Conservation (phyloP, 169 alveolate genomes). For the Plasmodium falciparum region DNA sequence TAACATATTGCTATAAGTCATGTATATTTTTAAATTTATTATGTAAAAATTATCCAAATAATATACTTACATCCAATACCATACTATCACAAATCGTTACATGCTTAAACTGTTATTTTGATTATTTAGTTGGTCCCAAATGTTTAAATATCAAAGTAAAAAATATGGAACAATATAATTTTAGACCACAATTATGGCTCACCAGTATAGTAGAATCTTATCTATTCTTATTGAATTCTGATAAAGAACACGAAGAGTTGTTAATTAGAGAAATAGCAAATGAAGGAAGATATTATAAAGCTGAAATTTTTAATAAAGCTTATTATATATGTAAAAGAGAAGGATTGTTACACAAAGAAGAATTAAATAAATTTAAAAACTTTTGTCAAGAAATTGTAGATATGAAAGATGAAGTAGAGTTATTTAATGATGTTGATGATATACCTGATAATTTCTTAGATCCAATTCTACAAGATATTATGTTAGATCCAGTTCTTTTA, state of each 20-base stretch:
- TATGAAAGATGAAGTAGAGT: constrained; percentile 76
- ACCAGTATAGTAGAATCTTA: constrained; percentile 84
- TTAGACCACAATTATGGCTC: constrained; percentile 89
- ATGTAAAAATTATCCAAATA: constrained; percentile 81
- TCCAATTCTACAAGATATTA: constrained; percentile 92
- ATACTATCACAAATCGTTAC: constrained; percentile 90
- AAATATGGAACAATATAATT: constrained; percentile 89
- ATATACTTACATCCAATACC: constrained; percentile 82
- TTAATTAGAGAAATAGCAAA: constrained; percentile 76
- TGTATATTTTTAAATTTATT: constrained; percentile 83
- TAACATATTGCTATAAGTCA: constrained; percentile 83
- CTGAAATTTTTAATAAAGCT: constrained; percentile 84
- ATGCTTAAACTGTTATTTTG: constrained; percentile 91
- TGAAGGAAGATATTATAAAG: constrained; percentile 88
- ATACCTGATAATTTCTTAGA: constrained; percentile 94
- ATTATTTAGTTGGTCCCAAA: constrained; percentile 91
- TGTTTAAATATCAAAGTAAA: constrained; percentile 91
- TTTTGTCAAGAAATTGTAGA: constrained; percentile 72
- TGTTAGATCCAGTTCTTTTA: constrained; percentile 94
- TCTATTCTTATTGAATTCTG: constrained; percentile 77
- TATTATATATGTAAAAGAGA: constrained; percentile 87
- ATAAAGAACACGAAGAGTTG: constrained; percentile 41
- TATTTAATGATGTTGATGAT: constrained; percentile 80
- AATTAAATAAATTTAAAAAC: constrained; percentile 77
- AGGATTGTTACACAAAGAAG: constrained; percentile 78